Conservation (phyloP, 2,329 filamentous ascomycete species). For the Trichophyton simii region DNA sequence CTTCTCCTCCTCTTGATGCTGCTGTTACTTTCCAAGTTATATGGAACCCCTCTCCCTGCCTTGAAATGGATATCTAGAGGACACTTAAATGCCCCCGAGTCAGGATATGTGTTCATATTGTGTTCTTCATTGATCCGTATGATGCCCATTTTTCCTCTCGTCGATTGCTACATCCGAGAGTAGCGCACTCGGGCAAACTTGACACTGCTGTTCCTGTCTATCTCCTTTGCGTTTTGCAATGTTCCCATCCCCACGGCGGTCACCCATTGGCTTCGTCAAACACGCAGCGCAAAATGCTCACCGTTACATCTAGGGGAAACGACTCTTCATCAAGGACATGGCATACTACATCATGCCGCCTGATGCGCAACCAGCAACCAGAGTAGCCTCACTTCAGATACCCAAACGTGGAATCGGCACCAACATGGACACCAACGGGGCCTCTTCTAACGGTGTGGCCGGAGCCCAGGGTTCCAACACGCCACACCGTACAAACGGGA, state of each 20-base stretch:
- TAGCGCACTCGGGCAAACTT: neutral
- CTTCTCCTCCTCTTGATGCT: neutral
- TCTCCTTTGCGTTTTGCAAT: neutral
- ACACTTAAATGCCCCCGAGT: neutral
- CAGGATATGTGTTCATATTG: neutral
- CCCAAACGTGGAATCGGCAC: conserved; percentile 50
- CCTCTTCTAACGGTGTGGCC: conserved; percentile 18
- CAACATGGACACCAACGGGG: conserved; percentile 18
- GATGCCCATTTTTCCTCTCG: neutral
- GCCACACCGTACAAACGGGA: conserved; percentile 45
- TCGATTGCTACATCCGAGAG: neutral
- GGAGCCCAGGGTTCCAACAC: conserved; percentile 16
- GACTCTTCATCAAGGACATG: conserved; percentile 97
- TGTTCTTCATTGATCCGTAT: neutral
- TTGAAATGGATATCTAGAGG: neutral
- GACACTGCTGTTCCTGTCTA: conserved; percentile 7
- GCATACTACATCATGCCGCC: conserved; percentile 81
- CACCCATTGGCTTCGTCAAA: neutral
- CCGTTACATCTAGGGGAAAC: conserved; percentile 55
- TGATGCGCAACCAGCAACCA: conserved; percentile 50
- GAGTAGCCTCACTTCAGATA: conserved; percentile 62
- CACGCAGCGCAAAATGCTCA: conserved; percentile 24
- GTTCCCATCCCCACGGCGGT: neutral
- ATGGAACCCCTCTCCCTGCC: neutral
- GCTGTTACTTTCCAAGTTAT: neutral